Conservation (phyloP, 306 rosid species). For the Vigna mungo region DNA sequence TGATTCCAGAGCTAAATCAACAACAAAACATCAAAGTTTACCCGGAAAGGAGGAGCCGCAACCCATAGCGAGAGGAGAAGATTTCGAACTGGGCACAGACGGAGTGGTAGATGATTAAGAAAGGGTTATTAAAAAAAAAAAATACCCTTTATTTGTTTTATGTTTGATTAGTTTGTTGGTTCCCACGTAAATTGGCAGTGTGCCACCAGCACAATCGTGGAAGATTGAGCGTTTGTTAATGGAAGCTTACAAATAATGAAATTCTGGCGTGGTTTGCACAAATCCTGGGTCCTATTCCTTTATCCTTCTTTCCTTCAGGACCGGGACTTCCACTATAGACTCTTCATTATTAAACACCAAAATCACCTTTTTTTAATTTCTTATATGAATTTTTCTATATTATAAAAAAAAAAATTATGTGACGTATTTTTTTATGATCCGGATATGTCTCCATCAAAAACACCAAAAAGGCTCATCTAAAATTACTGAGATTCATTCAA, state of each 20-base stretch:
- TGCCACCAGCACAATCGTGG: conserved; percentile 25
- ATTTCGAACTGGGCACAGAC: conserved; percentile 6
- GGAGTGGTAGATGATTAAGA: not conserved
- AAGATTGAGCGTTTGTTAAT: conserved; percentile 7
- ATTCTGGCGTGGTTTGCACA: conserved; percentile 21
- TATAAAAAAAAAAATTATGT: not conserved
- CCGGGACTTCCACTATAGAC: conserved; percentile 33
- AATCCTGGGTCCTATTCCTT: not conserved
- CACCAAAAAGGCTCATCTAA: too few relatives aligned
- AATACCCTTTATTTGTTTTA: not conserved
- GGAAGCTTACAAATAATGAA: conserved; percentile 28
- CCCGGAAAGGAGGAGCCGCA: conserved; percentile 85
- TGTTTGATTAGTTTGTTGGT: not conserved
- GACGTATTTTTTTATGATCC: too few relatives aligned
- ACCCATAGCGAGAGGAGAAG: conserved; percentile 61
- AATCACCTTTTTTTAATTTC: not conserved
- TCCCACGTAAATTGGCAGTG: conserved; percentile 31
- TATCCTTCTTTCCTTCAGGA: conserved; percentile 33
- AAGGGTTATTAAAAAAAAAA: conserved; percentile 34
- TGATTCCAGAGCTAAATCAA: conserved; percentile 34
- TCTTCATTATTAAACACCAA: not conserved
- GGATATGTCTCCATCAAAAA: too few relatives aligned
- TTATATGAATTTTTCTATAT: not conserved
- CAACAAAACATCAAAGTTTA: conserved; percentile 28
- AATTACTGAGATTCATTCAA: too few relatives aligned